These are phyloP conservation scores for Ustilago crameri DNA, from an alignment of 1,284 basidiomycete species.

Conservation along the genomic window DNA sequence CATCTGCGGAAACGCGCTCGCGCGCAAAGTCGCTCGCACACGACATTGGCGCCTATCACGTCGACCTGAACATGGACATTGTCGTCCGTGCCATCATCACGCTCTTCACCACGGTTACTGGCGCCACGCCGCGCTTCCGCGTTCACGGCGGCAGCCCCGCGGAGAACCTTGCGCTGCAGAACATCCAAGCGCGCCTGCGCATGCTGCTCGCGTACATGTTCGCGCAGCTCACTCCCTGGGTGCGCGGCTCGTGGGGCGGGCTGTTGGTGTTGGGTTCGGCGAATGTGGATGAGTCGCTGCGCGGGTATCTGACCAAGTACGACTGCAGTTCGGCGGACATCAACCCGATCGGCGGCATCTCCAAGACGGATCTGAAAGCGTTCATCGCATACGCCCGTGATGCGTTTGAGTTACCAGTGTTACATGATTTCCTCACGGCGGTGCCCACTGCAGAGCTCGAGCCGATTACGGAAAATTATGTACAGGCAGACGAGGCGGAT, in stretches of 20 bases:
- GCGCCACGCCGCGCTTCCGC: conserved; percentile 82
- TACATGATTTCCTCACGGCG: conserved; percentile 84
- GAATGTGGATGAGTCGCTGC: conserved; percentile 97
- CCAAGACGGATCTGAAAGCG: conserved; percentile 94
- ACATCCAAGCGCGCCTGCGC: conserved; percentile 92
- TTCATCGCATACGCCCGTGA: conserved; percentile 87
- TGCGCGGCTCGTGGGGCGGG: conserved; percentile 83
- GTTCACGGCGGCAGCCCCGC: conserved; percentile 86
- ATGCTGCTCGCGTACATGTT: conserved; percentile 99
- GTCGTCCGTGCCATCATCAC: conserved; percentile 84
- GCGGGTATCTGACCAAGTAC: conserved; percentile 98
- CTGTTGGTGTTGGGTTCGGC: conserved; percentile 94
- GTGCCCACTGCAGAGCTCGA: conserved; percentile 95
- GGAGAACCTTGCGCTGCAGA: conserved; percentile 96
- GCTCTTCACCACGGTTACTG: conserved; percentile 86
- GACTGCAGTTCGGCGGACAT: conserved; percentile 85
- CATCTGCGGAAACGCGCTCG: conserved; percentile 83
- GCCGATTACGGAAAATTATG: conserved; percentile 90
- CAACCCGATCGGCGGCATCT: conserved; percentile 97
- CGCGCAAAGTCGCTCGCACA: conserved; percentile 86
- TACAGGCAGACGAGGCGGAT: conserved; percentile 95
- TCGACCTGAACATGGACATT: conserved; percentile 95
- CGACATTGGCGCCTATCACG: conserved; percentile 85
- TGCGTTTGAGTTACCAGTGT: conserved; percentile 84
- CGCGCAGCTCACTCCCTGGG: conserved; percentile 94